Evolutionary conservation across 345 rosid genomes (phyloP).

Genomic region (Mallotus nudiflorus): DNA sequence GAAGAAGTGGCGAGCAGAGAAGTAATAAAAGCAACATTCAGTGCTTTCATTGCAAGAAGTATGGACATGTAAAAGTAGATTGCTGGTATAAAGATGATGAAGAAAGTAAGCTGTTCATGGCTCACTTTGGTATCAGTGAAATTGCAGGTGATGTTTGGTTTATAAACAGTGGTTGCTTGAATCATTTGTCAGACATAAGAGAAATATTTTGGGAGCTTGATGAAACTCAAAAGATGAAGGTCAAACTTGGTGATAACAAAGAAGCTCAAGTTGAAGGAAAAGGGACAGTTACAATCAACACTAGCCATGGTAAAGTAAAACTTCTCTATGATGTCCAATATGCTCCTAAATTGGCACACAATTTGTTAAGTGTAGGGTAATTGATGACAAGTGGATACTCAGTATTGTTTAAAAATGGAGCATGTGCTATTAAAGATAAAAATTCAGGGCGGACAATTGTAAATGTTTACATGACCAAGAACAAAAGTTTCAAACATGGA

Average conservation of each 20-base stretch:
- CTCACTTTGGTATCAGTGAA: neutral
- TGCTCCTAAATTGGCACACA: neutral
- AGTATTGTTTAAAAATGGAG: neutral
- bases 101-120: neutral
- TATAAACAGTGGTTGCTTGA: neutral
- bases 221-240: neutral
- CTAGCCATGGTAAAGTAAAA: neutral
- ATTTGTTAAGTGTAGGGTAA: neutral
- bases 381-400: neutral
- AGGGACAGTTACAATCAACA: neutral
- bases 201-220: neutral
- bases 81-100: neutral
- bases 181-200: neutral
- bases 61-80: neutral
- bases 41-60: neutral
- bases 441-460: neutral
- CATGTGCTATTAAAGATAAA: slow-evolving; percentile 1
- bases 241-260: slow-evolving; percentile 8
- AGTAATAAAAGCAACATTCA: neutral
- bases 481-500: neutral
- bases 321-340: neutral
- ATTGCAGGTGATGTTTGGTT: neutral
- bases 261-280: slow-evolving; percentile 1
- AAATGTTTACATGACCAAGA: neutral
- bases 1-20: neutral